Percentiles rank a stretch among this genome's conserved stretches.
phyloP scores from a whole-genome alignment of 1,284 basidiomycete genomes.

The Mycosarcoma mackinlayi region DNA sequence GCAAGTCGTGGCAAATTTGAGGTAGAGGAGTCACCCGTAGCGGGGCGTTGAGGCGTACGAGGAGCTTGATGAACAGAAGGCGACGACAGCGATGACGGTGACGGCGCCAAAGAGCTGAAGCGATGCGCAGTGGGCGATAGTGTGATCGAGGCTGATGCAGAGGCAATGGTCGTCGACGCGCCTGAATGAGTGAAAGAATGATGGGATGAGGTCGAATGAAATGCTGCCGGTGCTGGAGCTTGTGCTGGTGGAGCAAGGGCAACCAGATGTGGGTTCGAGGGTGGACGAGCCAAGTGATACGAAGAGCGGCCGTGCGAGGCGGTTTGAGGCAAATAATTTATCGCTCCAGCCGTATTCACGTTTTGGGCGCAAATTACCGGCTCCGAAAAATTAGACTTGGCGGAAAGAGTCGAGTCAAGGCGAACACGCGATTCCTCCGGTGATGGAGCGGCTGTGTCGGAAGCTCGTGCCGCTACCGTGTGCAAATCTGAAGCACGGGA shows the following conservation, averaged over 20 bases:
- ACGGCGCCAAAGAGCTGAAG: slow-evolving; percentile 11
- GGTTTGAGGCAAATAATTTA: slow-evolving; percentile 5
- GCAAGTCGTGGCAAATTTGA: slow-evolving; percentile 1
- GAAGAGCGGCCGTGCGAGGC: slow-evolving; percentile 15
- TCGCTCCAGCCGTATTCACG: slow-evolving; percentile 21
- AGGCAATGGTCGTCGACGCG: slow-evolving; percentile 7
- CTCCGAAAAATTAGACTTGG: slow-evolving; percentile 26
- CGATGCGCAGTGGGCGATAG: no score
- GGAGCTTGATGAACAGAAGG: slow-evolving; percentile 5
- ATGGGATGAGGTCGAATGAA: slow-evolving; percentile 16
- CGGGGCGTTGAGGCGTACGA: slow-evolving; percentile 7
- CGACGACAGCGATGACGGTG: slow-evolving; percentile 1
- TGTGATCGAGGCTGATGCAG: not conserved
- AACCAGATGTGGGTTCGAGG: slow-evolving; percentile 15
- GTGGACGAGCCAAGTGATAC: slow-evolving; percentile 10
- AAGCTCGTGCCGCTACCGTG: not conserved
- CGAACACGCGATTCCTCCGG: slow-evolving; percentile 6
- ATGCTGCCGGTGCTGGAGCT: not conserved
- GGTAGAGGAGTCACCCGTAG: slow-evolving; percentile 11
- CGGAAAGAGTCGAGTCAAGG: slow-evolving; percentile 11
- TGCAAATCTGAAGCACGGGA: slow-evolving; percentile 28
- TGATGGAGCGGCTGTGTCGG: not conserved
- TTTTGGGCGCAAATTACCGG: no score
- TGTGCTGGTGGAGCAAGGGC: slow-evolving; percentile 21
- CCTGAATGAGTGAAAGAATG: slow-evolving; percentile 11